phyloP scores from a whole-genome alignment of 176 grass and related monocot species.

The Avena eriantha region DNA sequence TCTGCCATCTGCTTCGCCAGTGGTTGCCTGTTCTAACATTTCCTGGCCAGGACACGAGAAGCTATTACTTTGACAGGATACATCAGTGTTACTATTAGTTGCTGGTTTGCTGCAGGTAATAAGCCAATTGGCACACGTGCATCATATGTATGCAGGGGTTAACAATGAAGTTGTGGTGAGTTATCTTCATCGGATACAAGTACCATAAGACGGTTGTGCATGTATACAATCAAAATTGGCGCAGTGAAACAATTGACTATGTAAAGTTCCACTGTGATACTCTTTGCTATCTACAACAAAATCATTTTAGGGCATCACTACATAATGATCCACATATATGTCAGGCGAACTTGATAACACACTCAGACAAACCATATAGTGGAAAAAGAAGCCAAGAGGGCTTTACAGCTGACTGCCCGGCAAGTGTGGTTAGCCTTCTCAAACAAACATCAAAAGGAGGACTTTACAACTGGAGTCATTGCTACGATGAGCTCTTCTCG shows the following conservation, averaged over 20 bases:
- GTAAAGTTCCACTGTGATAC: not conserved
- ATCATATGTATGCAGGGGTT: too few relatives aligned
- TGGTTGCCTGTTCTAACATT: not conserved
- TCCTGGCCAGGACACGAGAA: not conserved
- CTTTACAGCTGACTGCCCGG: not conserved
- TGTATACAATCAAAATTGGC: not conserved
- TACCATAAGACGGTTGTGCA: not conserved
- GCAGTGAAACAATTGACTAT: not conserved
- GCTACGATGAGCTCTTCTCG: constrained; percentile 56
- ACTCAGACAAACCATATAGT: not conserved
- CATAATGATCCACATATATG: not conserved
- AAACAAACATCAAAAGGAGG: not conserved
- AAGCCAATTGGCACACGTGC: too few relatives aligned
- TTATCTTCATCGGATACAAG: not conserved
- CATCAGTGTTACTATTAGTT: too few relatives aligned
- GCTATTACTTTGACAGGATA: not conserved
- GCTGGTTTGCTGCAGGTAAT: too few relatives aligned
- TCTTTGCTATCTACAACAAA: constrained; percentile 44
- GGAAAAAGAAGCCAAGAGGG: not conserved
- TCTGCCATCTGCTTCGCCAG: not conserved
- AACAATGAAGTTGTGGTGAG: not conserved
- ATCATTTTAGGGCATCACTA: not conserved
- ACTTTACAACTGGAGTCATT: constrained; percentile 36
- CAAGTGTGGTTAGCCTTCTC: not conserved
- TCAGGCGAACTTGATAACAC: not conserved